Percentiles rank a stretch among this genome's conserved stretches.
Conservation (phyloP, 768 basidiomycete species). For the Termitomyces titanicus region DNA sequence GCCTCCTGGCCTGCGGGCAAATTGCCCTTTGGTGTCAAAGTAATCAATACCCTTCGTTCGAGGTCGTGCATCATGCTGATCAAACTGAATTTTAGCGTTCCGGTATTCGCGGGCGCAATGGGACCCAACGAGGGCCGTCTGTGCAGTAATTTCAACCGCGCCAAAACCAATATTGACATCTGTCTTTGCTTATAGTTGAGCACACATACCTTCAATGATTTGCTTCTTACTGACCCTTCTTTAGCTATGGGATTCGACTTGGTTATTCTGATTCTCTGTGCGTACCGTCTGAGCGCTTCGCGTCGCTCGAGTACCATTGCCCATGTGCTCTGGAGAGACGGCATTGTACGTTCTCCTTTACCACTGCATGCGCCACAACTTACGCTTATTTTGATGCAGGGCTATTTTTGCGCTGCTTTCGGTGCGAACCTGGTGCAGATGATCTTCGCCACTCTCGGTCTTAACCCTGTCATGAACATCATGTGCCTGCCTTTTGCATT, state of each 20-base stretch:
- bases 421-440: conserved; percentile 31
- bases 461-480: conserved; percentile 34
- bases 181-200: conserved; percentile 31
- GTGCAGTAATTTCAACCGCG: conserved; percentile 29
- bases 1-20: conserved; percentile 24
- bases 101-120: conserved; percentile 27
- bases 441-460: conserved; percentile 25
- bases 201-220: no score
- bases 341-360: conserved; percentile 21
- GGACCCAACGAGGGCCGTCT: conserved; percentile 24
- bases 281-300: conserved; percentile 18
- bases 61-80: background rate
- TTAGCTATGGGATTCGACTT: conserved; percentile 32
- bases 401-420: conserved; percentile 30
- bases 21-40: conserved; percentile 30
- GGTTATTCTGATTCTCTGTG: conserved; percentile 26
- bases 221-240: background rate
- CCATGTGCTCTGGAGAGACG: conserved; percentile 27
- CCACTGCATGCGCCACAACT: background rate
- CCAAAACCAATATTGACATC: conserved; percentile 25
- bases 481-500: conserved; percentile 29
- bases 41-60: conserved; percentile 9
- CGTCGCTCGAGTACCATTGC: conserved; percentile 24
- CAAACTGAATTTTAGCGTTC: conserved; percentile 20
- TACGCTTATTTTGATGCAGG: conserved; percentile 9